These are phyloP conservation scores for Myotisia sp. DNA, from an alignment of 2,329 filamentous ascomycete species.

Conservation along the genomic window DNA sequence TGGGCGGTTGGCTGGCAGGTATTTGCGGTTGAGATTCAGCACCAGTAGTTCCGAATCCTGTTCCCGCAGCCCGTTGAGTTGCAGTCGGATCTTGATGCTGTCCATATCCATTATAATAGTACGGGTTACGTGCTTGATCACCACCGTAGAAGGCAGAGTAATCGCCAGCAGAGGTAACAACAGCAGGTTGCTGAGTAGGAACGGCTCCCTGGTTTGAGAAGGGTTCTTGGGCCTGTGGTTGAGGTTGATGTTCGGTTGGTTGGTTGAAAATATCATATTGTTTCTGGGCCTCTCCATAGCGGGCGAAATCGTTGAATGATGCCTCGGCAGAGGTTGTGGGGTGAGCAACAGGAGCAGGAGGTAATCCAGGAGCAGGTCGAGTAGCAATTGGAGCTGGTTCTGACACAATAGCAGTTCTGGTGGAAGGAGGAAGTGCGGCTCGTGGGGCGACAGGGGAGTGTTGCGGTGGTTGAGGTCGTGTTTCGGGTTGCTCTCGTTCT, in stretches of 20 bases:
- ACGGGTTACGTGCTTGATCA: slow-evolving; percentile 58
- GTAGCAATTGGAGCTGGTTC: slow-evolving; percentile 37
- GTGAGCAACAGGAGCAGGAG: slow-evolving; percentile 37
- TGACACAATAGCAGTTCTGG: slow-evolving; percentile 23
- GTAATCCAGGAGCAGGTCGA: slow-evolving; percentile 48
- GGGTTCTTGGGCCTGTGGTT: slow-evolving; percentile 50
- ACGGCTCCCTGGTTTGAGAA: slow-evolving; percentile 43
- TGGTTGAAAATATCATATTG: slow-evolving; percentile 77
- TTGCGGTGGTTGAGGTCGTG: slow-evolving; percentile 78
- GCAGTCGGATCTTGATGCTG: slow-evolving; percentile 59
- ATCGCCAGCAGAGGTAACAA: slow-evolving; percentile 50
- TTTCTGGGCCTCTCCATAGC: slow-evolving; percentile 53
- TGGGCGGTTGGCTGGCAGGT: slow-evolving; percentile 60
- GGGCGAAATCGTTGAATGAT: slow-evolving; percentile 38
- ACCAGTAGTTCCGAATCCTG: slow-evolving; percentile 53
- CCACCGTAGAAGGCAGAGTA: slow-evolving; percentile 77
- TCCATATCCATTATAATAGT: slow-evolving; percentile 53
- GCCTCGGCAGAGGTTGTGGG: slow-evolving; percentile 39
- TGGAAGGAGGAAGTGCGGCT: slow-evolving; percentile 64
- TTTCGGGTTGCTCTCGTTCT: slow-evolving; percentile 89
- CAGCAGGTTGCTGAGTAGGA: slow-evolving; percentile 42
- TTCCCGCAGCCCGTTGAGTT: slow-evolving; percentile 58
- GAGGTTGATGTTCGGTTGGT: slow-evolving; percentile 46
- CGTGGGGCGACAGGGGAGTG: slow-evolving; percentile 82
- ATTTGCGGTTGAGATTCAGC: slow-evolving; percentile 45